Evolutionary conservation across 2,329 filamentous ascomycete species (phyloP).

Genomic region (Ambrosiella xylebori): DNA sequence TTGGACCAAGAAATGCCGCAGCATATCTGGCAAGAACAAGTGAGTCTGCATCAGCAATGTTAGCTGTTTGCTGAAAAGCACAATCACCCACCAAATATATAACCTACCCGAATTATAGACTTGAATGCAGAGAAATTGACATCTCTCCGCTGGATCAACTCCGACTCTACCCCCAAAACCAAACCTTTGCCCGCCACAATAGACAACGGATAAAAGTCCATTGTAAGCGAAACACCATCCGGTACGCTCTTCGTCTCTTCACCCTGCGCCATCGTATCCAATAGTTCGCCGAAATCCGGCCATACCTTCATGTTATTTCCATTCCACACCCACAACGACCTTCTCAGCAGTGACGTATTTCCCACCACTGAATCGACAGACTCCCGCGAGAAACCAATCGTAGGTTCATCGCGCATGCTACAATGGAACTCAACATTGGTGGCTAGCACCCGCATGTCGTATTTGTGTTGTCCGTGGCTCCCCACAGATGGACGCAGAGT

Average conservation of each 20-base stretch:
- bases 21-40: conserved; percentile 75
- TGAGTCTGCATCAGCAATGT: conserved; percentile 45
- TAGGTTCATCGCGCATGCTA: conserved; percentile 70
- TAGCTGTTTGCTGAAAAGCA: neutral
- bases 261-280: conserved; percentile 52
- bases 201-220: conserved; percentile 94
- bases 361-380: neutral
- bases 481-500: conserved; percentile 74
- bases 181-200: conserved; percentile 79
- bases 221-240: conserved; percentile 54
- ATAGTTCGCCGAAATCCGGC: conserved; percentile 72
- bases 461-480: conserved; percentile 72
- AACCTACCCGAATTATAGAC: conserved; percentile 65
- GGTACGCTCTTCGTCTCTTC: conserved; percentile 48
- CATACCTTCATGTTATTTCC: conserved; percentile 73
- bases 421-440: conserved; percentile 94
- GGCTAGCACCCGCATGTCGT: conserved; percentile 93
- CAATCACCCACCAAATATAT: neutral
- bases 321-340: conserved; percentile 92
- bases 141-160: conserved; percentile 83
- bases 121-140: conserved; percentile 80
- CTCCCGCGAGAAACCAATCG: conserved; percentile 10
- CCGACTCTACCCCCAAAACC: conserved; percentile 76
- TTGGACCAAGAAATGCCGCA: conserved; percentile 60
- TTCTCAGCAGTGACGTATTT: conserved; percentile 33